A percentile compares a stretch with the other conserved stretches of the same genome.
phyloP scores from a whole-genome alignment of 805 yeast genomes.

The Ogataea neopini region DNA sequence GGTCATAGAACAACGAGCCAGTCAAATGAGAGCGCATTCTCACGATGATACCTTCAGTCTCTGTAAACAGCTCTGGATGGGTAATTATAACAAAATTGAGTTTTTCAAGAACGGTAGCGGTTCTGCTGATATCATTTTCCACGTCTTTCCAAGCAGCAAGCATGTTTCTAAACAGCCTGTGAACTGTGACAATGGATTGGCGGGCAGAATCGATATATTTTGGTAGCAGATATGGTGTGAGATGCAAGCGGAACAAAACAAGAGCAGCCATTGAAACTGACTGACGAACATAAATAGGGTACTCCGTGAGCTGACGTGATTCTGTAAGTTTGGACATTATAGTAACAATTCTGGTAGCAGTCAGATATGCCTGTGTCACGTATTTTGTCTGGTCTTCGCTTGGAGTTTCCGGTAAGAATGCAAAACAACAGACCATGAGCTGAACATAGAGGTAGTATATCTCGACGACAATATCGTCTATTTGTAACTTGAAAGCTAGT shows the following conservation, averaged over 20 bases:
- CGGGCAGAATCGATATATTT: constrained; percentile 85
- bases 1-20: constrained; percentile 86
- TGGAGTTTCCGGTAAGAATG: constrained; percentile 88
- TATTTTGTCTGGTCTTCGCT: constrained; percentile 83
- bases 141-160: constrained; percentile 89
- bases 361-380: constrained; percentile 75
- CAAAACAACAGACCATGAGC: constrained; percentile 82
- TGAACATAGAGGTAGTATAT: constrained; percentile 77
- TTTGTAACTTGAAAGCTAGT: constrained; percentile 62
- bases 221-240: constrained; percentile 71
- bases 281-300: constrained; percentile 85
- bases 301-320: constrained; percentile 68
- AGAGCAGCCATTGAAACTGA: constrained; percentile 81
- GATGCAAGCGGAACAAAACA: constrained; percentile 74
- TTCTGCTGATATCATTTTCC: constrained; percentile 86
- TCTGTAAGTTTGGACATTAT: constrained; percentile 71
- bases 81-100: constrained; percentile 83
- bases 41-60: constrained; percentile 72
- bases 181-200: constrained; percentile 91
- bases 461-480: constrained; percentile 70
- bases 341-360: constrained; percentile 82
- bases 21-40: constrained; percentile 92
- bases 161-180: constrained; percentile 82
- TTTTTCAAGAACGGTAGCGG: constrained; percentile 88
- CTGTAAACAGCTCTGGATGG: constrained; percentile 79